Conservation (phyloP, 345 rosid genomes). For the Salix dunnii region DNA sequence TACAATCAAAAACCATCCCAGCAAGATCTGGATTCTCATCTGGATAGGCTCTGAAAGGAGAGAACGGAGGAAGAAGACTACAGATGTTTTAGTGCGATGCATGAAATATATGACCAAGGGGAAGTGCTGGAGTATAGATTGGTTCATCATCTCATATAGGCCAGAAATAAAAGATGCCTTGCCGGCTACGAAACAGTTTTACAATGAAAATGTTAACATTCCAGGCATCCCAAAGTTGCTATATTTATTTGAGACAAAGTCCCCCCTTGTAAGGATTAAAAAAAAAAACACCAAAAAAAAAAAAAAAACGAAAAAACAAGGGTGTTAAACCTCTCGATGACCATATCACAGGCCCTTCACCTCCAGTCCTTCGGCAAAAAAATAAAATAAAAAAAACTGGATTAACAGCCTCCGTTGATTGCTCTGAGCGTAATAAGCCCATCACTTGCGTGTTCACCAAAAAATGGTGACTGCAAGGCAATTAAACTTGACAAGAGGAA, state of each 20-base stretch:
- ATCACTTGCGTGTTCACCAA: neutral
- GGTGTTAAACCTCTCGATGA: neutral
- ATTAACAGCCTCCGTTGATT: constrained; percentile 5
- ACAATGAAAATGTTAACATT: neutral
- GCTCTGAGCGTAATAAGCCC: constrained; percentile 6
- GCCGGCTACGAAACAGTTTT: neutral
- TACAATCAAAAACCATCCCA: too few species aligned
- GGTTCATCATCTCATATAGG: too few species aligned
- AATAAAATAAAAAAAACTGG: neutral
- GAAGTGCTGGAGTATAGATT: too few species aligned
- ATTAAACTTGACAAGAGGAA: constrained; percentile 3
- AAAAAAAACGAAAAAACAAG: neutral
- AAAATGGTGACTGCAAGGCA: neutral
- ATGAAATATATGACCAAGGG: too few species aligned
- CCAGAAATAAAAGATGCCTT: too few species aligned
- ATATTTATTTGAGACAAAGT: neutral
- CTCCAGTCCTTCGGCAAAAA: constrained; percentile 5
- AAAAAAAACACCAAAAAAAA: neutral
- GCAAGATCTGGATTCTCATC: too few species aligned
- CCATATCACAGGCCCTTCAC: constrained; percentile 17
- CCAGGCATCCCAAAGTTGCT: neutral
- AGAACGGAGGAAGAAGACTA: too few species aligned
- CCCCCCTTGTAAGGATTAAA: neutral
- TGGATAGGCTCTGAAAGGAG: too few species aligned
- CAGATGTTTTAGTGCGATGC: too few species aligned